Percentiles rank a stretch among this genome's conserved stretches.
phyloP scores from a whole-genome alignment of 257 asterid genomes.

The Solanum gracilifrons region DNA sequence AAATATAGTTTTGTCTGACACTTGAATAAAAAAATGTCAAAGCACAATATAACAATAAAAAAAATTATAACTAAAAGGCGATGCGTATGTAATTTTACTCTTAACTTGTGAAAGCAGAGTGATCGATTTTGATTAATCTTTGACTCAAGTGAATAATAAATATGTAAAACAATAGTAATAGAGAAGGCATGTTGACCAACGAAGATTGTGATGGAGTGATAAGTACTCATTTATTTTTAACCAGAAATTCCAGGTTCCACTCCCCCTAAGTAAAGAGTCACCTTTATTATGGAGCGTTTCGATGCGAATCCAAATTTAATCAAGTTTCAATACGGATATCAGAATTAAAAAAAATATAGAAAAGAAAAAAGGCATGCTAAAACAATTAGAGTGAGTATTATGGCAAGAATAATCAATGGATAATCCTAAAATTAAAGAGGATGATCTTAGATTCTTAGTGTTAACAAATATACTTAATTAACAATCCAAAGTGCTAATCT shows the following conservation, averaged over 20 bases:
- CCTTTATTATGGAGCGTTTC: too few species aligned
- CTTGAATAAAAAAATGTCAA: too few species aligned
- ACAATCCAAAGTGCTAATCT: neutral
- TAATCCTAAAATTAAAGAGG: neutral
- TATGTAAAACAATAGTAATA: neutral
- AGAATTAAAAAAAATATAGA: too few species aligned
- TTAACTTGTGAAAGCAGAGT: too few species aligned
- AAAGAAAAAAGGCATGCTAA: neutral
- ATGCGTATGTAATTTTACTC: too few species aligned
- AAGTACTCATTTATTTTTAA: too few species aligned
- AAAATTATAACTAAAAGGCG: too few species aligned
- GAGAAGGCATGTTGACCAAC: neutral
- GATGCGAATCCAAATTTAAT: too few species aligned
- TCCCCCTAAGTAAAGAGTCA: neutral
- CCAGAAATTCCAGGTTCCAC: fast-evolving
- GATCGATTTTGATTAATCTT: neutral
- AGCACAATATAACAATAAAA: too few species aligned
- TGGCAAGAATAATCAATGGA: neutral
- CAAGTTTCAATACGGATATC: neutral
- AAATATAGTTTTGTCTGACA: too few species aligned
- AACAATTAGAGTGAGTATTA: neutral
- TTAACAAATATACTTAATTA: neutral
- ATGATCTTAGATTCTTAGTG: neutral
- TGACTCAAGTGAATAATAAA: neutral
- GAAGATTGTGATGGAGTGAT: neutral